These are phyloP conservation scores for Lobosporangium transversale DNA, from an alignment of 192 early-diverging fungal species.

Conservation along the genomic window DNA sequence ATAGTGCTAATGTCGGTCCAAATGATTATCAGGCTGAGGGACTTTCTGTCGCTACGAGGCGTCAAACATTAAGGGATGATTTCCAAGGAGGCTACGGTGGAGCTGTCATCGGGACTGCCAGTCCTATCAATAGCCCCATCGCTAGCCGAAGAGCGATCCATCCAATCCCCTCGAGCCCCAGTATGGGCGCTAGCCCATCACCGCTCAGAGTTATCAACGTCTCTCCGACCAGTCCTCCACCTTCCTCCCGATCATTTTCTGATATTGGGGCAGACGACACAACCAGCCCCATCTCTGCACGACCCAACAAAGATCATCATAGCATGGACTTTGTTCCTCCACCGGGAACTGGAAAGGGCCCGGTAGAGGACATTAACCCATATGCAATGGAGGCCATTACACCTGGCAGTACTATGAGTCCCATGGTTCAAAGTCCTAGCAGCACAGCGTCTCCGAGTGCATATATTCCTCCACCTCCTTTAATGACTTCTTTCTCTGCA, in stretches of 20 bases:
- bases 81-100: conserved; percentile 46
- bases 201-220: conserved; percentile 44
- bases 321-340: conserved; percentile 12
- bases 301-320: conserved; percentile 2
- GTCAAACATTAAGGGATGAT: conserved; percentile 42
- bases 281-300: neutral
- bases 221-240: conserved; percentile 23
- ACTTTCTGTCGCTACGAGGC: conserved; percentile 23
- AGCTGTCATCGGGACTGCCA: conserved; percentile 24
- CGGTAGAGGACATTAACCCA: conserved; percentile 1
- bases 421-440: neutral
- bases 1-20: too few species aligned
- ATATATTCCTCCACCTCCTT: conserved; percentile 25
- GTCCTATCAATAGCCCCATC: conserved; percentile 14
- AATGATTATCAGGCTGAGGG: conserved; percentile 40
- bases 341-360: neutral
- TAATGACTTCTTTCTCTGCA: too few species aligned
- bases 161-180: conserved; percentile 20
- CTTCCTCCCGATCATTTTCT: conserved; percentile 4
- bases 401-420: neutral
- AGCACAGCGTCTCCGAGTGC: neutral
- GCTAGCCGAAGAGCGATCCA: conserved; percentile 25
- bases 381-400: conserved; percentile 32
- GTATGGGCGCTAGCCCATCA: conserved; percentile 10
- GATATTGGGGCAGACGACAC: neutral